Percentiles rank a stretch among this genome's conserved stretches.
These are phyloP conservation scores for Physocladia obscura DNA, from an alignment of 192 early-diverging fungal species.

Conservation along the genomic window DNA sequence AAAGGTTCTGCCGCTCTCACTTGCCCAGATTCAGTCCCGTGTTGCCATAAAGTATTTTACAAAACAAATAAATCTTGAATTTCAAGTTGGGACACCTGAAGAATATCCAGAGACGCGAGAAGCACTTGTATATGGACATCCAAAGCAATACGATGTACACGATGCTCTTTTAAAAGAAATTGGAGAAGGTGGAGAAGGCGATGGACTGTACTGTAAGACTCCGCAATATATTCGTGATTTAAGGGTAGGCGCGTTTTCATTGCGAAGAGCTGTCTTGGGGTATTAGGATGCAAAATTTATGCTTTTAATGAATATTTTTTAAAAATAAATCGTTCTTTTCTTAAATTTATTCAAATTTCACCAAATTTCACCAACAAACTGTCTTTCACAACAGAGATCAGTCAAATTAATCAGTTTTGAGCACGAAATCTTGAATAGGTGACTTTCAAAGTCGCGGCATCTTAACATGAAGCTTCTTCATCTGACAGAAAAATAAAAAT, in stretches of 20 bases:
- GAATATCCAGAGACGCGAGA: background rate
- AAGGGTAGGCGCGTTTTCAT: background rate
- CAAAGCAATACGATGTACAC: background rate
- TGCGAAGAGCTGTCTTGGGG: background rate
- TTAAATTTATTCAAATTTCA: no score
- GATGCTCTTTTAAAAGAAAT: background rate
- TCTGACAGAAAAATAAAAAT: no score
- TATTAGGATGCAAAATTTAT: no score
- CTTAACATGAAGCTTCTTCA: no score
- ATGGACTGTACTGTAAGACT: background rate
- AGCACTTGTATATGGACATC: background rate
- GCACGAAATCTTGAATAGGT: no score
- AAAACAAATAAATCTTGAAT: background rate
- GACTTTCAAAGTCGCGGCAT: no score
- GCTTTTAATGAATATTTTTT: no score
- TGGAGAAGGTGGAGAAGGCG: background rate
- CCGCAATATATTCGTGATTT: background rate
- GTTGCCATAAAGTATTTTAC: background rate
- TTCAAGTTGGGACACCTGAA: background rate
- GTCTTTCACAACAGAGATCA: no score
- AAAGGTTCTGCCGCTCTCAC: background rate
- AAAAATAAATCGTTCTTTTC: no score
- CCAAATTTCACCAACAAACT: no score
- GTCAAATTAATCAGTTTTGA: no score
- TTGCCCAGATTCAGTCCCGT: background rate